Conservation (phyloP, 2,329 filamentous ascomycete genomes). For the Furcasterigmium furcatum region DNA sequence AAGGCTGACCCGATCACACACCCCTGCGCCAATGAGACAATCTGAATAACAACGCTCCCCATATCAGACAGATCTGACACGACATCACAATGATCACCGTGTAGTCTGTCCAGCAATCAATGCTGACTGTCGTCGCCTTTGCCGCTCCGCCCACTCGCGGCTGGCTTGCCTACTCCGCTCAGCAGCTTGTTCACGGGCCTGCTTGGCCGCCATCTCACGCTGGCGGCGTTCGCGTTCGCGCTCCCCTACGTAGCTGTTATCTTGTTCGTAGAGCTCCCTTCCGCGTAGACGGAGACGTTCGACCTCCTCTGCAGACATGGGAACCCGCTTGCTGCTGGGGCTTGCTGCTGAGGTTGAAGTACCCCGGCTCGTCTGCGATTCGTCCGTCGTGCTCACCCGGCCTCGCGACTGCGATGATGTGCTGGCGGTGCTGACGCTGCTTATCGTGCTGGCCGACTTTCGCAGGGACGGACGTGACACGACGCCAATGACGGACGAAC, state of each 20-base stretch:
- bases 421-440: conserved; percentile 2
- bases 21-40: no score
- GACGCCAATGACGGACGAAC: conserved; percentile 10
- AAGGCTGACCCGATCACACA: no score
- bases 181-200: conserved; percentile 57
- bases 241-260: conserved; percentile 43
- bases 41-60: no score
- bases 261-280: conserved; percentile 50
- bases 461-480: background rate
- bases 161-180: conserved; percentile 57
- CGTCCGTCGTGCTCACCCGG: conserved; percentile 4
- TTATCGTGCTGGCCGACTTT: conserved; percentile 2
- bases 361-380: conserved; percentile 25
- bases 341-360: conserved; percentile 45
- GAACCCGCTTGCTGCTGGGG: conserved; percentile 40
- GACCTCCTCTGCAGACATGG: conserved; percentile 46
- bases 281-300: conserved; percentile 50
- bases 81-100: no score
- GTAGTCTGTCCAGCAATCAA: no score
- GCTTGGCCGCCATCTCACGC: conserved; percentile 49
- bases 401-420: conserved; percentile 9
- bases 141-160: conserved; percentile 61
- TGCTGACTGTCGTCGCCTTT: conserved; percentile 31
- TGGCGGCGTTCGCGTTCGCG: conserved; percentile 51
- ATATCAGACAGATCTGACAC: no score